Conservation (phyloP, 306 rosid species). For the Prunus fruticosa region DNA sequence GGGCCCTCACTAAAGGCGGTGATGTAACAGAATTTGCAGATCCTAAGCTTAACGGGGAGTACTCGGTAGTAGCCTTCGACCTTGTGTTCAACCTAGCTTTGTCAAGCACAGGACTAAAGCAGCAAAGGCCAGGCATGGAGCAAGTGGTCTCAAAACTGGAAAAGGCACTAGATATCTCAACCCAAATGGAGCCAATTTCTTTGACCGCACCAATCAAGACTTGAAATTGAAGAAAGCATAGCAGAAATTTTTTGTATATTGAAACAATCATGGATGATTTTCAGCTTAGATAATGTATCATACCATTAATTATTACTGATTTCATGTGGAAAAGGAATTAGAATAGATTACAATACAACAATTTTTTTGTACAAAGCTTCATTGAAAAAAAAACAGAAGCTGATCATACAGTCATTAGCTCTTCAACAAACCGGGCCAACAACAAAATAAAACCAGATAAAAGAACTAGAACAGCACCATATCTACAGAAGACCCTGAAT, state of each 20-base stretch:
- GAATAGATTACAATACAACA: constrained; percentile 16
- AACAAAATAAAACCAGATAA: constrained; percentile 16
- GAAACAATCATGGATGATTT: not conserved
- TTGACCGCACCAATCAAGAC: not conserved
- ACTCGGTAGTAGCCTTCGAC: constrained; percentile 52
- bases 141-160: constrained; percentile 41
- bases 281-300: not conserved
- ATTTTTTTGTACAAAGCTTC: constrained; percentile 43
- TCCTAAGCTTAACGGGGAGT: constrained; percentile 48
- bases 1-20: constrained; percentile 29
- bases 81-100: constrained; percentile 50
- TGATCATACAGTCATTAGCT: constrained; percentile 40
- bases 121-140: constrained; percentile 52
- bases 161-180: constrained; percentile 42
- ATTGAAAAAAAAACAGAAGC: constrained; percentile 51
- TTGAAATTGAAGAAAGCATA: not conserved
- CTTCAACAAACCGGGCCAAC: constrained; percentile 57
- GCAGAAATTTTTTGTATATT: constrained; percentile 5
- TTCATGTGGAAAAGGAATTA: constrained; percentile 2
- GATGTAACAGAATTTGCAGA: constrained; percentile 51
- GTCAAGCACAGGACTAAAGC: constrained; percentile 49
- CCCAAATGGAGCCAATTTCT: constrained; percentile 17
- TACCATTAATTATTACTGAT: constrained; percentile 21
- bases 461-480: not conserved
- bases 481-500: constrained; percentile 24